Conservation (phyloP, 2,329 filamentous ascomycete genomes). For the Macrophomina tecta region DNA sequence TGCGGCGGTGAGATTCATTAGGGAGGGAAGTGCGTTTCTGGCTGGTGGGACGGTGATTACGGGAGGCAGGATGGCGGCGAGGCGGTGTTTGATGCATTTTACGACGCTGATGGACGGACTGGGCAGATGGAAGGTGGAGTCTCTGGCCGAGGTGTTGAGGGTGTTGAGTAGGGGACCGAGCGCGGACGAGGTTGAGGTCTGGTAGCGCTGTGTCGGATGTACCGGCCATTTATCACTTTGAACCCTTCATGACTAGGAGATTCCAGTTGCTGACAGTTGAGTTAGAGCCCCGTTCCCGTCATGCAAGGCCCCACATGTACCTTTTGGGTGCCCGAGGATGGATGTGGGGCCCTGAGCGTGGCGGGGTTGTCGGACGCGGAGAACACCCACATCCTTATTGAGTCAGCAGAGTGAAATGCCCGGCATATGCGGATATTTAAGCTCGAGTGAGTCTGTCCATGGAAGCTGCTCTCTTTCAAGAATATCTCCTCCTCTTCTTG, state of each 20-base stretch:
- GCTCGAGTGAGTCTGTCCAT: too few relatives aligned
- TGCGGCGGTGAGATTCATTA: neutral
- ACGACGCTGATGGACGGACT: conserved; percentile 60
- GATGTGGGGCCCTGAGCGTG: too few relatives aligned
- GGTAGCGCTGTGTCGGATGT: neutral
- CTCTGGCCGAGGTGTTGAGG: conserved; percentile 58
- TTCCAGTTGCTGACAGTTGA: too few relatives aligned
- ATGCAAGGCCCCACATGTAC: too few relatives aligned
- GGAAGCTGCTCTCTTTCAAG: too few relatives aligned
- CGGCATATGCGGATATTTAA: too few relatives aligned
- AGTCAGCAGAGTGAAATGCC: neutral
- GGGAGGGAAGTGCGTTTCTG: conserved; percentile 50
- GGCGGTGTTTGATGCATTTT: conserved; percentile 58
- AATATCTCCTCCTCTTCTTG: too few relatives aligned
- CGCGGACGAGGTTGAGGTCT: neutral
- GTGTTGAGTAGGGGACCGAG: conserved; percentile 53
- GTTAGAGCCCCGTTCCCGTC: too few relatives aligned
- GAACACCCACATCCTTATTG: neutral
- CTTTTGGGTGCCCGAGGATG: too few relatives aligned
- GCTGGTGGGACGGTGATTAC: conserved; percentile 55
- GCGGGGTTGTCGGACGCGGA: too few relatives aligned
- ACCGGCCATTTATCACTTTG: too few relatives aligned
- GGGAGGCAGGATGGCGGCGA: conserved; percentile 58
- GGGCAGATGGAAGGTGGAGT: conserved; percentile 58
- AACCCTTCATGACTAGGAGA: too few relatives aligned